Evolutionary conservation across 768 basidiomycete species (phyloP).

Genomic region (Trametes elegans): DNA sequence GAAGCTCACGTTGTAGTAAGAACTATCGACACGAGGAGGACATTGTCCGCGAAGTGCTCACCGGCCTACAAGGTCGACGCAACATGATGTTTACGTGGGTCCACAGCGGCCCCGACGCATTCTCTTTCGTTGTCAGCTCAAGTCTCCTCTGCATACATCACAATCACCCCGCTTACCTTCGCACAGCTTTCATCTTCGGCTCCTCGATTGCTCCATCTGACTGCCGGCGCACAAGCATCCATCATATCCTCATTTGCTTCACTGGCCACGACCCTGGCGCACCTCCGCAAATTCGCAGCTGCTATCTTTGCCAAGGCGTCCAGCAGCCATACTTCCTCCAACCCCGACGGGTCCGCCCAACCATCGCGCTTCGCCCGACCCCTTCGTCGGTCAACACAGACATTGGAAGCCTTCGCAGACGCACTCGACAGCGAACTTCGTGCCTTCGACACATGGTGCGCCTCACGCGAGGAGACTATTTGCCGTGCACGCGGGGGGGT

Average conservation of each 20-base stretch:
- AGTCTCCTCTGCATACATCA: neutral
- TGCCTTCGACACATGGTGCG: conserved; percentile 67
- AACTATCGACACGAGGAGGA: conserved; percentile 73
- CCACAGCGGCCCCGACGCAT: conserved; percentile 26
- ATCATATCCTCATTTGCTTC: conserved; percentile 57
- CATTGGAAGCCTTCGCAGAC: conserved; percentile 81
- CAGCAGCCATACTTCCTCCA: conserved; percentile 20
- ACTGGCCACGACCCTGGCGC: conserved; percentile 59
- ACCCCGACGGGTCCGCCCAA: neutral
- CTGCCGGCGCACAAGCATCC: conserved; percentile 63
- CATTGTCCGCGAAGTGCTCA: conserved; percentile 73
- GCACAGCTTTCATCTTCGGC: conserved; percentile 47
- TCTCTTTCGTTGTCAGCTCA: conserved; percentile 34
- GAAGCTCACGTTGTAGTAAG: conserved; percentile 32
- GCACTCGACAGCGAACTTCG: conserved; percentile 62
- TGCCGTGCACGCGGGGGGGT: conserved; percentile 54
- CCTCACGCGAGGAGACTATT: conserved; percentile 63
- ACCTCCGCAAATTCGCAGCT: conserved; percentile 60
- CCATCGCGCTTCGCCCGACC: conserved; percentile 3
- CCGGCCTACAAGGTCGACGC: conserved; percentile 69
- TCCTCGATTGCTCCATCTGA: conserved; percentile 65
- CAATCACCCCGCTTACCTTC: neutral
- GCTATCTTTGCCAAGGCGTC: conserved; percentile 40
- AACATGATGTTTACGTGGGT: conserved; percentile 51
- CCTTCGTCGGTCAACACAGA: conserved; percentile 41